These are phyloP conservation scores for Gastrodia elata DNA, from an alignment of 106 monocot genomes.

Conservation along the genomic window DNA sequence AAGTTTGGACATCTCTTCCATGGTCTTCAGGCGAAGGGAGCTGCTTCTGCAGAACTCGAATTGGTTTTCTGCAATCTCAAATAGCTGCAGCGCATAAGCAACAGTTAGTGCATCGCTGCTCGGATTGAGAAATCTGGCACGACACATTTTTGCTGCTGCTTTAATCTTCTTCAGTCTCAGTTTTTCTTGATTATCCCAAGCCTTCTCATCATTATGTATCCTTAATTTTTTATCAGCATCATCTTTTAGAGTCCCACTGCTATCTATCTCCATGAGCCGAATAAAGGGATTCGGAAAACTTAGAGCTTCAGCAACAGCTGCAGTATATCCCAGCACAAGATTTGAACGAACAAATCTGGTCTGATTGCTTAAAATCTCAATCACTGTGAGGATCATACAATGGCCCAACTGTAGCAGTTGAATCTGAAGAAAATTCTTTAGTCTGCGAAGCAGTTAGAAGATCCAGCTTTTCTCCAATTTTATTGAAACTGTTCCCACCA, in stretches of 20 bases:
- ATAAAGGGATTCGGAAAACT: constrained; percentile 85
- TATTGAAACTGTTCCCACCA: constrained; percentile 15
- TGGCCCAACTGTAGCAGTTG: constrained; percentile 13
- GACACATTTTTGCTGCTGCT: constrained; percentile 38
- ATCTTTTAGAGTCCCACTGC: constrained; percentile 11
- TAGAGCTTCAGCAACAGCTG: constrained; percentile 72
- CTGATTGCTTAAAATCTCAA: constrained; percentile 52
- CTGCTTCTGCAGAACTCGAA: constrained; percentile 55
- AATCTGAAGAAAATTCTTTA: constrained; percentile 9
- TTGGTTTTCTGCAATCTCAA: constrained; percentile 53
- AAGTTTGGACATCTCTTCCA: constrained; percentile 97
- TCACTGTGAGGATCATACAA: constrained; percentile 72
- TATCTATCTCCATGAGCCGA: constrained; percentile 34
- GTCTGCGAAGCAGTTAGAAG: constrained; percentile 2
- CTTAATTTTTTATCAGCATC: constrained; percentile 14
- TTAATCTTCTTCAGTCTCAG: constrained; percentile 34
- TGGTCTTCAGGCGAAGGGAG: constrained; percentile 68
- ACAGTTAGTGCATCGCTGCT: constrained; percentile 77
- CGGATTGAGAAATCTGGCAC: constrained; percentile 50
- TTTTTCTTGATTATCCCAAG: constrained; percentile 18
- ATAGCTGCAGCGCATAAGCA: constrained; percentile 69
- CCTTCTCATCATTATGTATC: constrained; percentile 2
- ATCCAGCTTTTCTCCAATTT: constrained; percentile 14
- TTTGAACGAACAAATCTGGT: constrained; percentile 46
- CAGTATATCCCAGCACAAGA: constrained; percentile 57